Evolutionary conservation across 2,329 filamentous ascomycete genomes (phyloP), one percentile per base, ranked within the genome.

Genomic region (Chrysoporthe austroafricana): DNA sequence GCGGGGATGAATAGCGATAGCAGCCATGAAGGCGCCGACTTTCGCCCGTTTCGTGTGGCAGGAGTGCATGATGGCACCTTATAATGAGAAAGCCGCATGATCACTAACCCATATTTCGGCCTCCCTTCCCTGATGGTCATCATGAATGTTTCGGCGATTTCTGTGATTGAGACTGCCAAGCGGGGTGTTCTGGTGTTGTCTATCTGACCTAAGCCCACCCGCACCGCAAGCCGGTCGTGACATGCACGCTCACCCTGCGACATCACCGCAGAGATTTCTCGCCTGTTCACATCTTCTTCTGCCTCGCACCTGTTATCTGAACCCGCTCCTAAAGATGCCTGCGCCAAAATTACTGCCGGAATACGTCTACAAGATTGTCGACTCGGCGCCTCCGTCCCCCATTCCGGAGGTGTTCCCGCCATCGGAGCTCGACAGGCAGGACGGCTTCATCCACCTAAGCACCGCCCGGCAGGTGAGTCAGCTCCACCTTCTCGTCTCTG

Each of bases 391-490:
- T 42, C 82, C 83, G 8, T 77, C 81, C 32, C 85, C 86, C 1
- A 79, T 89, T 46, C 87, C 87, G 3, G 74, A 78, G 1, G 77
- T 80, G 67, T 85, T 86, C 64, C 86, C 88, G 16, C 80, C 86
- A 69, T 90, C 87, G 14, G 83, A 85, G 44, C 83, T 89, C 57
- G 88, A 90, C 75, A 76, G 77, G 70, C 81, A 84, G 46, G 87
- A 90, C 73, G 87, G 87, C 61, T 90, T 88, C 76, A 79, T 90
- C 43, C 88, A 90, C 72, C 76, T 90, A 18, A 89, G 87, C 73
- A 86, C 84, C 0, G 80, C 83, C 1, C 77, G 77, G 48, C 88
- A 90, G 79, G 85, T 85, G 74, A 72, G 74, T 69, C 21, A 13
- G 5, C 34, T 32, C 60, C n/a, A 43, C 18, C 2, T 14, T 42